Evolutionary conservation across 306 rosid species (phyloP).

Genomic region (Vigna nakashimae): DNA sequence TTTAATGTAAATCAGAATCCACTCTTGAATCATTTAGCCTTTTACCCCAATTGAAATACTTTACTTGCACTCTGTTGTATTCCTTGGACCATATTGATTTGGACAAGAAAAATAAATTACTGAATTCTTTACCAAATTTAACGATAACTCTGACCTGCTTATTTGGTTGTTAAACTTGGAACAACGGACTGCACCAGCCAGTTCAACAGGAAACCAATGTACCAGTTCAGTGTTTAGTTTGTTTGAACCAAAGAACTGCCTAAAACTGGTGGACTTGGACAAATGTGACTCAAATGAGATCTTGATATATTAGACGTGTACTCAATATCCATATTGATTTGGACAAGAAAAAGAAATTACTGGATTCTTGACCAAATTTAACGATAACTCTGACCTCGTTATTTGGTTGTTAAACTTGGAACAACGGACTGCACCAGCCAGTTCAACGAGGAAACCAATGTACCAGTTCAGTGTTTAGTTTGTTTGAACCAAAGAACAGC

Average conservation of each 20-base stretch:
- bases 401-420: no score
- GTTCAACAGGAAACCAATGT: no score
- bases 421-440: no score
- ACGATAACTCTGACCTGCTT: background rate
- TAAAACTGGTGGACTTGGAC: no score
- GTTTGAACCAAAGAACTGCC: no score
- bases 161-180: no score
- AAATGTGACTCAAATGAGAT: conserved; percentile 20
- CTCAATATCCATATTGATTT: conserved; percentile 6
- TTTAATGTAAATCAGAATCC: conserved; percentile 10
- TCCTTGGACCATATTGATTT: background rate
- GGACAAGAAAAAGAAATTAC: background rate
- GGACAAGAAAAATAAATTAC: background rate
- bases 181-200: no score
- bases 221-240: no score
- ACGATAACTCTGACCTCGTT: background rate
- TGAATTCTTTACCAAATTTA: background rate
- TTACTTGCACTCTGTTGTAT: conserved; percentile 8
- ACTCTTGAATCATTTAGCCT: background rate
- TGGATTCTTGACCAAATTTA: background rate
- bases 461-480: no score
- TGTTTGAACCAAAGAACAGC: no score
- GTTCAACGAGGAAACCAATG: no score
- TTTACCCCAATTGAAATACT: background rate
- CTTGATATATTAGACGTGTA: background rate